A percentile compares a stretch with the other conserved stretches of the same genome.
Evolutionary conservation across 2,329 filamentous ascomycete genomes (phyloP).

Genomic region (Coniosporium tulheliwenetii): DNA sequence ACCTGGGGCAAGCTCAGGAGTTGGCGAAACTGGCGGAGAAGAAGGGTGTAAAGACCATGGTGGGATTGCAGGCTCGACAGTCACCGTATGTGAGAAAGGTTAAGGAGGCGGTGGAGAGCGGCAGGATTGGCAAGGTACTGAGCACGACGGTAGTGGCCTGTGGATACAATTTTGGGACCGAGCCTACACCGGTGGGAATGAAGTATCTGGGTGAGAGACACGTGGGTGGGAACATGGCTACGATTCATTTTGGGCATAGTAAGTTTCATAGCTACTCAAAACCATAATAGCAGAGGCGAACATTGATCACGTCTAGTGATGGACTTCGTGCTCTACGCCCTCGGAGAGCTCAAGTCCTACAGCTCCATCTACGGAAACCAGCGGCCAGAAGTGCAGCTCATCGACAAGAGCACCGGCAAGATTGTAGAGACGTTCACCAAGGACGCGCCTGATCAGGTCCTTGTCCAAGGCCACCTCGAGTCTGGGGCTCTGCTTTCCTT

Average conservation of each 20-base stretch:
- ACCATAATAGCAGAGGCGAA: no score
- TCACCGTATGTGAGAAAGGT: conserved; percentile 24
- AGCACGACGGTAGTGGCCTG: conserved; percentile 17
- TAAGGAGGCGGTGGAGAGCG: conserved; percentile 25
- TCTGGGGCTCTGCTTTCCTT: conserved; percentile 26
- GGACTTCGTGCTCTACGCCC: no score
- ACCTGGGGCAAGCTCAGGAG: conserved; percentile 25
- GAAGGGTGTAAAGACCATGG: conserved; percentile 26
- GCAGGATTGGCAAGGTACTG: conserved; percentile 28
- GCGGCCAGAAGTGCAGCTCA: no score
- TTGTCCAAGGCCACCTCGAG: conserved; percentile 22
- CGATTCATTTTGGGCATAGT: no score
- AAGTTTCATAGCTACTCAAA: no score
- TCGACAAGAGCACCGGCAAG: conserved; percentile 10
- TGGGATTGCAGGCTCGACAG: conserved; percentile 32
- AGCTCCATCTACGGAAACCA: no score
- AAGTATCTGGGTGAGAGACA: no score
- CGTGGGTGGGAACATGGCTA: no score
- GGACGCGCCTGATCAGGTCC: conserved; percentile 30
- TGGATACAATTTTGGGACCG: conserved; percentile 10
- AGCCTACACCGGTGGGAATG: no score
- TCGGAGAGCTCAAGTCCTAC: no score
- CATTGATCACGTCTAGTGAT: no score
- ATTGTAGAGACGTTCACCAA: conserved; percentile 33
- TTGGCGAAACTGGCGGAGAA: conserved; percentile 23